A percentile compares a stretch with the other conserved stretches of the same genome.
phyloP scores from a whole-genome alignment of 1,284 basidiomycete genomes.

The Tylopilus sp. region DNA sequence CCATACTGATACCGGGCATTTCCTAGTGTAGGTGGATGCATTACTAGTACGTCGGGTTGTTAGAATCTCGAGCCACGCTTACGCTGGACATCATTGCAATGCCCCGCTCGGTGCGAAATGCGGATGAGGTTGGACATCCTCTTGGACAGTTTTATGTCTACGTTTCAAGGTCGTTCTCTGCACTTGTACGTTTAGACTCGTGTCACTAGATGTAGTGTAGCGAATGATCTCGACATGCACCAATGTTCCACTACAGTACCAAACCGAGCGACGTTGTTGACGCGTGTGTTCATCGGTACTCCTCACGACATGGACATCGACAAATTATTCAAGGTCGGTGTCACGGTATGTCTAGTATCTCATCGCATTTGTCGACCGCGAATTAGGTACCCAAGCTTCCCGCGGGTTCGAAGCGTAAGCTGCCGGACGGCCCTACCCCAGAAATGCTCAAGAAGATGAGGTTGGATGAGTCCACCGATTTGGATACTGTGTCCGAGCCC shows the following conservation, averaged over 20 bases:
- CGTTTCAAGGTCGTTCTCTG: background rate
- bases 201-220: conserved; percentile 4
- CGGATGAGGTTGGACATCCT: conserved; percentile 9
- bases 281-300: background rate
- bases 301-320: conserved; percentile 64
- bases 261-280: background rate
- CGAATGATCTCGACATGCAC: background rate
- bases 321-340: conserved; percentile 70
- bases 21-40: conserved; percentile 6
- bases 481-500: conserved; percentile 7
- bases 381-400: conserved; percentile 67
- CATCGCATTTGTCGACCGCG: conserved; percentile 1
- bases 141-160: background rate
- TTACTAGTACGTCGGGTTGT: conserved; percentile 28
- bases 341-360: conserved; percentile 1
- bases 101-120: conserved; percentile 3
- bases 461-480: conserved; percentile 39
- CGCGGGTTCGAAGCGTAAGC: conserved; percentile 64
- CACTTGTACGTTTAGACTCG: conserved; percentile 3
- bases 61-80: conserved; percentile 20
- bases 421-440: conserved; percentile 77
- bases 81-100: conserved; percentile 15
- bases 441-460: conserved; percentile 78
- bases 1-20: conserved; percentile 49
- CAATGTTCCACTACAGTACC: background rate